phyloP scores from a whole-genome alignment of 257 asterid genomes.

The Euphrasia confusa region DNA sequence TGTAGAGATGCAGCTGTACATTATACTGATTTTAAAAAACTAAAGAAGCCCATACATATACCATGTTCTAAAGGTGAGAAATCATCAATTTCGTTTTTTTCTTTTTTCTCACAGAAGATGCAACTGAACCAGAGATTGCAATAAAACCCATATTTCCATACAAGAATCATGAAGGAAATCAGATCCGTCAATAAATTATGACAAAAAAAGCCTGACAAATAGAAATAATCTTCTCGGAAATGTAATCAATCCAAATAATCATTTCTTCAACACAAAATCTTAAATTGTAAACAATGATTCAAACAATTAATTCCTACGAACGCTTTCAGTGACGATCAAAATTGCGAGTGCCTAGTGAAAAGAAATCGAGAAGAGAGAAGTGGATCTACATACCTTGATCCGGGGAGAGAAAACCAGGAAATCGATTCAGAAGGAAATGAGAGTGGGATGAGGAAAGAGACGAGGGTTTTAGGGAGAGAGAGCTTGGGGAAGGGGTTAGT shows the following conservation, averaged over 20 bases:
- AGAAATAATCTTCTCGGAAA: not conserved
- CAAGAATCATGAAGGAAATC: not conserved
- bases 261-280: not conserved
- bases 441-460: not conserved
- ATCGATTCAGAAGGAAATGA: slow-evolving; percentile 5
- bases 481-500: slow-evolving; percentile 33
- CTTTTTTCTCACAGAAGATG: not conserved
- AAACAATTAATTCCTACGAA: not conserved
- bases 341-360: not conserved
- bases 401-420: not conserved
- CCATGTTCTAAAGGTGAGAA: not conserved
- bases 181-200: not conserved
- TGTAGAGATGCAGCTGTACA: not conserved
- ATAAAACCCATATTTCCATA: no score
- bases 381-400: slow-evolving; percentile 25
- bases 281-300: slow-evolving; percentile 8
- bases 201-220: not conserved
- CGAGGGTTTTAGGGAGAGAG: slow-evolving; percentile 28
- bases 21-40: not conserved
- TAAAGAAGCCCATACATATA: not conserved
- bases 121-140: not conserved
- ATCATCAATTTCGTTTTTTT: not conserved
- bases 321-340: not conserved
- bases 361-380: not conserved
- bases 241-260: slow-evolving; percentile 5